phyloP scores from a whole-genome alignment of 805 yeast species.

The Saturnispora gosingensis region DNA sequence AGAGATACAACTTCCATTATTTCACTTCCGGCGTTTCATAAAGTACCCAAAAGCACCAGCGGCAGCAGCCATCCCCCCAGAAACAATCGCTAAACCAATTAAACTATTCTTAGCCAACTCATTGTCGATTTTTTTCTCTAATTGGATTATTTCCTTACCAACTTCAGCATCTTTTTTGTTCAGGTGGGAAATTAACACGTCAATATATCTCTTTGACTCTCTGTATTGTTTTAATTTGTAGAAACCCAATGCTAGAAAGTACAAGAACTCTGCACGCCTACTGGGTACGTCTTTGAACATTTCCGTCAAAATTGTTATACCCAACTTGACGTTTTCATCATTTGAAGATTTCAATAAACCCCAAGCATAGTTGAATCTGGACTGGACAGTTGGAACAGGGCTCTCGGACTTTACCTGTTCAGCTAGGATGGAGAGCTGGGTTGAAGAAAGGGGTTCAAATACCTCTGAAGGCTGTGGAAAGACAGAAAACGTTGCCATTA shows the following conservation, averaged over 20 bases:
- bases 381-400: slow-evolving; percentile 71
- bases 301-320: slow-evolving; percentile 64
- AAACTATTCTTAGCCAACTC: slow-evolving; percentile 81
- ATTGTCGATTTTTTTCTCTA: slow-evolving; percentile 73
- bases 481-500: slow-evolving; percentile 7
- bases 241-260: slow-evolving; percentile 80
- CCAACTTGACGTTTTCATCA: slow-evolving; percentile 61
- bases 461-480: slow-evolving; percentile 23
- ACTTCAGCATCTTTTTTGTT: slow-evolving; percentile 61
- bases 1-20: not conserved
- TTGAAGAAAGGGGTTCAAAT: slow-evolving; percentile 50
- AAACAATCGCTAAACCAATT: slow-evolving; percentile 78
- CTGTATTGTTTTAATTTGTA: slow-evolving; percentile 81
- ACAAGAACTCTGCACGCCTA: slow-evolving; percentile 82
- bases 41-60: slow-evolving; percentile 35
- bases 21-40: slow-evolving; percentile 1
- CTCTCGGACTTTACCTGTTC: slow-evolving; percentile 75
- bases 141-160: slow-evolving; percentile 10
- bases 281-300: slow-evolving; percentile 68
- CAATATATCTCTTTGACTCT: slow-evolving; percentile 79
- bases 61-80: slow-evolving; percentile 80
- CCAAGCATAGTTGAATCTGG: slow-evolving; percentile 94
- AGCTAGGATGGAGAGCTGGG: slow-evolving; percentile 66
- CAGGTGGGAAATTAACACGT: slow-evolving; percentile 74
- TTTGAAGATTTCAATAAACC: slow-evolving; percentile 71